Evolutionary conservation across 148 eudicot genomes (phyloP).

Genomic region (Agrostemma githago): DNA sequence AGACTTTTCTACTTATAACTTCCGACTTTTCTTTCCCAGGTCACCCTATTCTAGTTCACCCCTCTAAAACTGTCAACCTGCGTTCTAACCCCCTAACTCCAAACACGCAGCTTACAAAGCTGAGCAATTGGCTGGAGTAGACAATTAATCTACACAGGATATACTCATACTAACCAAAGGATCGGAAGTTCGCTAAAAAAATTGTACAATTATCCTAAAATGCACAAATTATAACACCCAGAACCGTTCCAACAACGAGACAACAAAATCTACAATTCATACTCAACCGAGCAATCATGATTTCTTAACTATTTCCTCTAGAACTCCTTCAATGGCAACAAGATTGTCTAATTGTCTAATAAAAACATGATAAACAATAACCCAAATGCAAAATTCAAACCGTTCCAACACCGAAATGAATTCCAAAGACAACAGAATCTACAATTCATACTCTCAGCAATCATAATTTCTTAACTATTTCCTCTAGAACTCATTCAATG

Average conservation of each 20-base stretch:
- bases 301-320: neutral
- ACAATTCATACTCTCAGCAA: neutral
- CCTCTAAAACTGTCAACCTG: neutral
- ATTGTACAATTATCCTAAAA: no score
- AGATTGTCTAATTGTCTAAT: no score
- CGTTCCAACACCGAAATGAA: neutral
- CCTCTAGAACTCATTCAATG: neutral
- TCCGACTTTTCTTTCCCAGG: neutral
- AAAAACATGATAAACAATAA: neutral
- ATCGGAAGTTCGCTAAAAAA: neutral
- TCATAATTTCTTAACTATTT: neutral
- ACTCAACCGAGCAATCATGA: no score
- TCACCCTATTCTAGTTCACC: neutral
- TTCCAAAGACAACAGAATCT: neutral
- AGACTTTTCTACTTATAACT: neutral
- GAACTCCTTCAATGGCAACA: neutral
- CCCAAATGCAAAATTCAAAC: no score
- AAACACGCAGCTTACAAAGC: neutral
- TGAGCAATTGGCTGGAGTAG: neutral
- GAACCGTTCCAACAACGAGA: no score
- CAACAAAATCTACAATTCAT: no score
- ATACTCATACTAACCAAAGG: constrained; percentile 1
- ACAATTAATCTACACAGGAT: neutral
- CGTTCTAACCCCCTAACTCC: neutral
- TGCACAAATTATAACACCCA: no score